Percentiles rank a stretch among this genome's conserved stretches.
phyloP scores from a whole-genome alignment of 306 rosid genomes.

The Vigna nakashimae region DNA sequence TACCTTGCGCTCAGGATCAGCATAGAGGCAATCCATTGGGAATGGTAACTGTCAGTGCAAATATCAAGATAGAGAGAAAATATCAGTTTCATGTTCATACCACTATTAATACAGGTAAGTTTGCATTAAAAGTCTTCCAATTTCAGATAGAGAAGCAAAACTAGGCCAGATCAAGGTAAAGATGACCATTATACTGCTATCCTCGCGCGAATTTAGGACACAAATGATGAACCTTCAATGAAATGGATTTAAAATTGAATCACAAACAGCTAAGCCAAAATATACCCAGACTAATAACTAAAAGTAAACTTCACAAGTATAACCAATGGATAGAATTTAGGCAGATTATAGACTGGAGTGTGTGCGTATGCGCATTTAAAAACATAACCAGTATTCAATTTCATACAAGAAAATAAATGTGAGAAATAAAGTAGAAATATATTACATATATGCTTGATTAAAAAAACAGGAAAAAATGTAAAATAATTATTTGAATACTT shows the following conservation, averaged over 20 bases:
- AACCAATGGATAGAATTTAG: background rate
- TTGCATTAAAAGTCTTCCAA: constrained; percentile 1
- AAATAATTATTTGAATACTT: too few relatives aligned
- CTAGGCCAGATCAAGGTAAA: constrained; percentile 8
- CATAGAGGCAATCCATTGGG: constrained; percentile 88
- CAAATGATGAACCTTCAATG: background rate
- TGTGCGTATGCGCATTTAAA: background rate
- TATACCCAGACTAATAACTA: constrained; percentile 6
- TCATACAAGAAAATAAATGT: too few relatives aligned
- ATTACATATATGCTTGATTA: too few relatives aligned
- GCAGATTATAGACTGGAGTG: background rate
- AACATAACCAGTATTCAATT: background rate
- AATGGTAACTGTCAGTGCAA: constrained; percentile 75
- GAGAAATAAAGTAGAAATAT: too few relatives aligned
- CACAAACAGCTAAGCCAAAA: constrained; percentile 16
- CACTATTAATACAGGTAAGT: background rate
- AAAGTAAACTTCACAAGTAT: background rate
- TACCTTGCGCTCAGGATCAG: constrained; percentile 89
- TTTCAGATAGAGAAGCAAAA: constrained; percentile 19
- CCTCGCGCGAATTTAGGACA: constrained; percentile 15
- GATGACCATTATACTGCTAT: background rate
- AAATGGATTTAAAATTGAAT: constrained; percentile 37
- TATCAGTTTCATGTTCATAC: constrained; percentile 26
- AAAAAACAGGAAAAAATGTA: too few relatives aligned
- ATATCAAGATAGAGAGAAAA: constrained; percentile 23